Conservation (phyloP, 805 yeast species). For the Saccharomycopsis sp. region DNA sequence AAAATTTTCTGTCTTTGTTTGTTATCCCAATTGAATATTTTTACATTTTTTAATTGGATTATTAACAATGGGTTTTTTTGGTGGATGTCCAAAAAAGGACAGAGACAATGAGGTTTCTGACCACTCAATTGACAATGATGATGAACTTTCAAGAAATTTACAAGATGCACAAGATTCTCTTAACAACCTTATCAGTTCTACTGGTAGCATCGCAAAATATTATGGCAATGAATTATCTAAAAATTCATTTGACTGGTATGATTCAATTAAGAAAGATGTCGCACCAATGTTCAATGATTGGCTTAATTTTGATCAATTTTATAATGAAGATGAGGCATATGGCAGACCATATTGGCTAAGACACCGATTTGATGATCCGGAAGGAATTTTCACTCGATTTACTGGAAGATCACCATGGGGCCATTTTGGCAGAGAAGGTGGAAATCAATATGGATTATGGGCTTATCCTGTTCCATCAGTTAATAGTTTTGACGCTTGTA, state of each 20-base stretch:
- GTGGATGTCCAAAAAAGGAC: conserved; percentile 9
- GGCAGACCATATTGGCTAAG: neutral
- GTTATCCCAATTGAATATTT: too few relatives aligned
- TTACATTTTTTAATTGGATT: neutral
- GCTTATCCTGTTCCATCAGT: conserved; percentile 54
- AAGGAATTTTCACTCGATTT: too few relatives aligned
- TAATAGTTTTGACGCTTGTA: conserved; percentile 55
- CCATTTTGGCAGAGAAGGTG: conserved; percentile 16
- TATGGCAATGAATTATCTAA: conserved; percentile 11
- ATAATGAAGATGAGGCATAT: neutral
- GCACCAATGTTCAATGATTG: neutral
- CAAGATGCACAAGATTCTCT: conserved; percentile 20
- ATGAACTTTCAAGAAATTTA: conserved; percentile 11
- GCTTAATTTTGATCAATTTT: neutral
- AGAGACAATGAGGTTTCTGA: neutral
- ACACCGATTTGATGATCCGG: too few relatives aligned
- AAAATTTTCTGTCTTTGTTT: too few relatives aligned
- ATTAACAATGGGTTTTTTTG: conserved; percentile 14
- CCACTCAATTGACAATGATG: conserved; percentile 1
- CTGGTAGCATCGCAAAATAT: conserved; percentile 16
- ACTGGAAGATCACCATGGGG: too few relatives aligned
- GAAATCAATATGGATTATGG: conserved; percentile 33
- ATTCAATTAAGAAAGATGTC: neutral
- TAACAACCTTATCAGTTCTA: conserved; percentile 3
- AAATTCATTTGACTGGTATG: conserved; percentile 1